Base-by-base conservation (phyloP, 2,329 filamentous ascomycete genomes). In the Cyclaneusma minus region DNA sequence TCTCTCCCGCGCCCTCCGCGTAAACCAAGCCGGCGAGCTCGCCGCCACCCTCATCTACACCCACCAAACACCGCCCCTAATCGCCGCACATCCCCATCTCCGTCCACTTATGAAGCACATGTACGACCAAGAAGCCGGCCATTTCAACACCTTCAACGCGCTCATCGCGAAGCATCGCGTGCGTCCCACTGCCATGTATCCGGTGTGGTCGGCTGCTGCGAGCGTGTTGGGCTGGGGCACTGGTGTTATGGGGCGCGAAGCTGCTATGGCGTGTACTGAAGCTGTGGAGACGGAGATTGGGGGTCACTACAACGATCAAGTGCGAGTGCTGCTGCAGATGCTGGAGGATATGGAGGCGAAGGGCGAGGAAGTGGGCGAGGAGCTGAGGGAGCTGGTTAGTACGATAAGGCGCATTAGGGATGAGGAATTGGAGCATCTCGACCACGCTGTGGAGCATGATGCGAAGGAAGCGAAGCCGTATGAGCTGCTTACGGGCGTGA, bases 241-340 rank as follows among this genome's bases (percentile, higher is more conserved):
- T 0, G 89, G 80, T 1, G 55, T 89, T 21, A 65, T 98, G 64
- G 85, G 89, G 1, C 69, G 83, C 25, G 84, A 95, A 54, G 85
- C 87, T 2, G 87, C 89, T 18, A 98, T 98, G 89, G 89, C 89
- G 8, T 98, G 89, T 49, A 95, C 89, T 1, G 89, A 98, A 54
- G 89, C 89, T 1, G 87, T 98, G 2, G 89, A 98, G 62, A 98
- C 87, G 5, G 89, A 95, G 58, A 98, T 98, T 35, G 89, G 89
- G 3, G 72, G 72, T 15, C 89, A 98, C 55, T 98, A 98, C 51
- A 95, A 95, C 48, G 72, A 73, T 36, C 89, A 98, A 56, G 83
- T 98, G 21, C 62, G 82, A 14, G 66, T 69, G 28, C 55, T 98
- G 40, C 51, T 95, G 20, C 74, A 78, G 35, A 94, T 92, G 76